Percentiles rank a stretch among this genome's conserved stretches.
Conservation (phyloP, 2,329 filamentous ascomycete genomes). For the Biscogniauxia mediterranea region DNA sequence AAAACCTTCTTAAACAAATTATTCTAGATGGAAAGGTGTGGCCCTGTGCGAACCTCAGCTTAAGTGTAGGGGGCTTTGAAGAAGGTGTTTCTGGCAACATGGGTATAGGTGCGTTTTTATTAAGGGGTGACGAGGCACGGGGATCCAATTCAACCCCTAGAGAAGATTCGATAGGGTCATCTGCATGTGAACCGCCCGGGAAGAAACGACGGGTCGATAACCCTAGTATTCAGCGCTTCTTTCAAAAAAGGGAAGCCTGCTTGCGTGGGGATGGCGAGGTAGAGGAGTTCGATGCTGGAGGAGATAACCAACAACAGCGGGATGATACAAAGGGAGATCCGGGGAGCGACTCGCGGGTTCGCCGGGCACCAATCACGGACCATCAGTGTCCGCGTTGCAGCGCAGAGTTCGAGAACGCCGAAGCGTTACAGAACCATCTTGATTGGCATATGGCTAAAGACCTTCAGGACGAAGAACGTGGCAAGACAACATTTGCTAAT, state of each 20-base stretch:
- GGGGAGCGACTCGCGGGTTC: constrained; percentile 27
- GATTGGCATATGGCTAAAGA: constrained; percentile 96
- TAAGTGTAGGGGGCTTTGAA: constrained; percentile 90
- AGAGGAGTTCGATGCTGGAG: constrained; percentile 16
- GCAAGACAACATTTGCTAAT: constrained; percentile 44
- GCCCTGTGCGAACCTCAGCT: constrained; percentile 87
- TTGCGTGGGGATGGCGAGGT: constrained; percentile 30
- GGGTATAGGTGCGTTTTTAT: constrained; percentile 82
- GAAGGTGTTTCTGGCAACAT: constrained; percentile 80
- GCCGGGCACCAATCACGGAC: constrained; percentile 36
- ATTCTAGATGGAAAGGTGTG: constrained; percentile 75
- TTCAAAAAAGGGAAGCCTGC: constrained; percentile 41
- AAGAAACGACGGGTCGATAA: constrained; percentile 49
- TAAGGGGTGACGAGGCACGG: constrained; percentile 68
- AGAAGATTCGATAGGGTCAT: constrained; percentile 26
- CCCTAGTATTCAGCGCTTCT: constrained; percentile 57
- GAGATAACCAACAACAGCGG: constrained; percentile 14
- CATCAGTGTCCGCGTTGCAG: constrained; percentile 65
- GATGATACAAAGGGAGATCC: constrained; percentile 21
- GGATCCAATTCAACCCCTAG: constrained; percentile 42
- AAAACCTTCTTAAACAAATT: constrained; percentile 73
- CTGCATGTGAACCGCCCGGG: constrained; percentile 33
- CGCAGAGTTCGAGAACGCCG: constrained; percentile 53
- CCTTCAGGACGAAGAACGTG: constrained; percentile 65
- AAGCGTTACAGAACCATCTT: constrained; percentile 70